Conservation (phyloP, 805 yeast genomes). For the Saturnispora kantuleensis region DNA sequence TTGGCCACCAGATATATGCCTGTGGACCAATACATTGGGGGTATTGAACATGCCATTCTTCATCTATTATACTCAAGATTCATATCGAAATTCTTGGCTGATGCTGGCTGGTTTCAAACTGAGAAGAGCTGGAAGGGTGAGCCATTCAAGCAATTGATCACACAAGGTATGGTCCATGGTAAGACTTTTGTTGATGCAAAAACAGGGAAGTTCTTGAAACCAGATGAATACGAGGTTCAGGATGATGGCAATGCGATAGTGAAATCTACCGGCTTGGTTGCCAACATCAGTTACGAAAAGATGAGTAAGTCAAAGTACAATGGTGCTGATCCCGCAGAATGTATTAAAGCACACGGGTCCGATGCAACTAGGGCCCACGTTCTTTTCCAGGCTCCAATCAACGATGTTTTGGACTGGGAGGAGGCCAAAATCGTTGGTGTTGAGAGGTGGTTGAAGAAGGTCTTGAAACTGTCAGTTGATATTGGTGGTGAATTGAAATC, state of each 20-base stretch:
- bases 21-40: constrained; percentile 87
- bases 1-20: constrained; percentile 53
- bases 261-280: constrained; percentile 38
- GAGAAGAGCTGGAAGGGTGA: constrained; percentile 43
- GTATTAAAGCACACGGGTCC: constrained; percentile 73
- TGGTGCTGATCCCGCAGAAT: constrained; percentile 82
- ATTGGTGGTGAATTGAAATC: not conserved
- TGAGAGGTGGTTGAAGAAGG: constrained; percentile 73
- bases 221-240: constrained; percentile 52
- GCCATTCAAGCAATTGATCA: constrained; percentile 70
- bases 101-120: constrained; percentile 61
- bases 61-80: constrained; percentile 85
- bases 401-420: constrained; percentile 82
- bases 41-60: constrained; percentile 92
- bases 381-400: constrained; percentile 82
- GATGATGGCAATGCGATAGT: constrained; percentile 37
- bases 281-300: constrained; percentile 64
- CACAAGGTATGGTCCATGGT: constrained; percentile 99
- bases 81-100: constrained; percentile 65
- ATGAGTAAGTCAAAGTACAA: constrained; percentile 96
- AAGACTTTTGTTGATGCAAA: constrained; percentile 66
- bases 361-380: constrained; percentile 93
- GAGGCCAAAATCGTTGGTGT: constrained; percentile 78
- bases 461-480: constrained; percentile 21
- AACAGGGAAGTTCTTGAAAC: constrained; percentile 66